Percentiles rank a stretch among this genome's conserved stretches.
phyloP scores from a whole-genome alignment of 2,329 filamentous ascomycete genomes.

The Chrysosporium queenslandicum region DNA sequence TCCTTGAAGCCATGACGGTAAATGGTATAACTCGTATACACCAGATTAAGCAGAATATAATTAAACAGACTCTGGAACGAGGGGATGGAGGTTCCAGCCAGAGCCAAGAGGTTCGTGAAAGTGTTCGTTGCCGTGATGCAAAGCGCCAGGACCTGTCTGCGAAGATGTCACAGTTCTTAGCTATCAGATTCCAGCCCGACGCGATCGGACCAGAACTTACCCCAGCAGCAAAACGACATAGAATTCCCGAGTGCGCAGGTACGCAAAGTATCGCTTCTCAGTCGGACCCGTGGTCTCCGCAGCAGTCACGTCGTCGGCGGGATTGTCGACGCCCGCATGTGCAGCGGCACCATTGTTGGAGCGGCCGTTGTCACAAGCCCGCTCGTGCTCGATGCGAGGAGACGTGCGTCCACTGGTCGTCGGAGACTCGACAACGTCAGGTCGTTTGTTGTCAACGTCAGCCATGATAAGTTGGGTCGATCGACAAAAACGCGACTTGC shows the following conservation, averaged over 20 bases:
- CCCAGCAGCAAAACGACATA: slow-evolving; percentile 73
- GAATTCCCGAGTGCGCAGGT: slow-evolving; percentile 75
- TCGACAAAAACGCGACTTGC: no score
- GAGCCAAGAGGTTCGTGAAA: slow-evolving; percentile 64
- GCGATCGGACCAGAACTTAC: no score
- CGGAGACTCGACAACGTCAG: slow-evolving; percentile 1
- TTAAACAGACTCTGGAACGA: slow-evolving; percentile 96
- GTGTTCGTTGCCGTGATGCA: slow-evolving; percentile 92
- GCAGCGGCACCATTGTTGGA: background rate
- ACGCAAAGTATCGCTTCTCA: slow-evolving; percentile 51
- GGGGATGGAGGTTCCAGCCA: slow-evolving; percentile 65
- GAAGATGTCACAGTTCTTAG: background rate
- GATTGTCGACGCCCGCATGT: background rate
- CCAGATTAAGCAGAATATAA: slow-evolving; percentile 70
- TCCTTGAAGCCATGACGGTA: slow-evolving; percentile 66
- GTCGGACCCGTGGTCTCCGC: slow-evolving; percentile 32
- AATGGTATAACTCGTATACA: slow-evolving; percentile 73
- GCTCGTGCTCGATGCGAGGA: background rate
- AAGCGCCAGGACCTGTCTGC: slow-evolving; percentile 67
- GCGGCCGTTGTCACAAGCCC: background rate
- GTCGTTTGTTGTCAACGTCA: background rate
- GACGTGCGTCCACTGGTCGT: background rate
- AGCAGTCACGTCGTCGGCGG: background rate
- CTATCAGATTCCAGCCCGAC: no score
- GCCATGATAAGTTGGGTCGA: no score